Evolutionary conservation across 106 monocot species (phyloP).

Genomic region (Cymbidium sinense): DNA sequence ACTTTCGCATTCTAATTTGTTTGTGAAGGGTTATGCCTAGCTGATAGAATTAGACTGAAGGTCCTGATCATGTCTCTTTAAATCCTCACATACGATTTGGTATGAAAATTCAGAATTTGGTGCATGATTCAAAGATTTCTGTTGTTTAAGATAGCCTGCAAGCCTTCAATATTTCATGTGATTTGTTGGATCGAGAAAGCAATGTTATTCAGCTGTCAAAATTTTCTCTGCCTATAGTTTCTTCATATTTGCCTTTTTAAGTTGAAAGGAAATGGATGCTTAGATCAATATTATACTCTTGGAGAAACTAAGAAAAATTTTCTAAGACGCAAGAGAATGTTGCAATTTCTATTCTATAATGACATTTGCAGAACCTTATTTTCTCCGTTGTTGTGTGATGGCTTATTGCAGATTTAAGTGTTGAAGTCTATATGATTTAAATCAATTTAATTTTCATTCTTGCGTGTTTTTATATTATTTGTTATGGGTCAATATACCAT

Average conservation of each 20-base stretch:
- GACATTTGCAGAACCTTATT: not conserved
- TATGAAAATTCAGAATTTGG: not conserved
- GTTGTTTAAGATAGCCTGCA: not conserved
- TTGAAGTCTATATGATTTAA: not conserved
- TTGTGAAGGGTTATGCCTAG: not conserved
- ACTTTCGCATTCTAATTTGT: not conserved
- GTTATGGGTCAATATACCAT: too few relatives aligned
- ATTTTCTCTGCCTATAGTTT: not conserved
- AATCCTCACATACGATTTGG: not conserved
- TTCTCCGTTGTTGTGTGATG: not conserved
- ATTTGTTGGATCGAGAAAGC: not conserved
- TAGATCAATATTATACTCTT: not conserved
- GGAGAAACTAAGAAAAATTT: not conserved
- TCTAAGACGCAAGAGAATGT: not conserved
- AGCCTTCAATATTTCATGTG: not conserved
- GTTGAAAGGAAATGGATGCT: not conserved
- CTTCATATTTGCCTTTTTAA: not conserved
- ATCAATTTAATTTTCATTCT: not conserved
- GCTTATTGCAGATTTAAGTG: not conserved
- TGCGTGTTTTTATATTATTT: too few relatives aligned
- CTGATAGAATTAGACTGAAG: not conserved
- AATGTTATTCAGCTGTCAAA: not conserved
- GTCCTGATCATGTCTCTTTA: not conserved
- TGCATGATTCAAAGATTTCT: not conserved
- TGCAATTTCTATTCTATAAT: not conserved